Evolutionary conservation across 2,329 filamentous ascomycete species (phyloP).

Genomic region (Botrytis squamosa): DNA sequence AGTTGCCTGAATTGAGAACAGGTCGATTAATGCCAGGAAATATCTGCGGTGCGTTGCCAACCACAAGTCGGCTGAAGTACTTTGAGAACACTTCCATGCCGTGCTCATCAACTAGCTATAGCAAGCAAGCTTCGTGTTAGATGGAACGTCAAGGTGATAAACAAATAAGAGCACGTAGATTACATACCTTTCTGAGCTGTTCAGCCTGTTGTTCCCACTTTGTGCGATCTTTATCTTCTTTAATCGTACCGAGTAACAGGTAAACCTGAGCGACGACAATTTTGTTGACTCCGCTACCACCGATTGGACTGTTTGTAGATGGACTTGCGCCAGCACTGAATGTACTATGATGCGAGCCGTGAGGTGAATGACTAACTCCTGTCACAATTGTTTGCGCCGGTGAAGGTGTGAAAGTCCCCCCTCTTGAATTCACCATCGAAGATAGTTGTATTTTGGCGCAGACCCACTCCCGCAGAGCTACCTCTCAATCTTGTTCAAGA

Average conservation of each 20-base stretch:
- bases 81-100: conserved; percentile 98
- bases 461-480: conserved; percentile 40
- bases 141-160: conserved; percentile 16
- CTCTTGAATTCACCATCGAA: conserved; percentile 42
- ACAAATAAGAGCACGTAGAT: not conserved
- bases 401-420: conserved; percentile 41
- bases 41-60: conserved; percentile 86
- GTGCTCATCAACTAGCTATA: conserved; percentile 89
- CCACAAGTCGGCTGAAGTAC: conserved; percentile 90
- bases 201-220: conserved; percentile 94
- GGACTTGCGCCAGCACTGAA: conserved; percentile 41
- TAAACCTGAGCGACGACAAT: conserved; percentile 96
- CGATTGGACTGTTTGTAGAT: conserved; percentile 44
- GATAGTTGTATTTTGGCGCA: conserved; percentile 38
- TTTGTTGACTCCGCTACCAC: conserved; percentile 71
- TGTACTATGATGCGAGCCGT: conserved; percentile 48
- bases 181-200: conserved; percentile 82
- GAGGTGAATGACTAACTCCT: conserved; percentile 40
- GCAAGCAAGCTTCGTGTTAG: conserved; percentile 6
- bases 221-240: conserved; percentile 84
- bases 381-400: conserved; percentile 41
- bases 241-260: conserved; percentile 88
- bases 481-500: conserved; percentile 38
- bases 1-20: conserved; percentile 75
- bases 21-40: conserved; percentile 77